Base-by-base conservation (phyloP, 1,284 basidiomycete genomes). In the Malassezia arunalokei region DNA sequence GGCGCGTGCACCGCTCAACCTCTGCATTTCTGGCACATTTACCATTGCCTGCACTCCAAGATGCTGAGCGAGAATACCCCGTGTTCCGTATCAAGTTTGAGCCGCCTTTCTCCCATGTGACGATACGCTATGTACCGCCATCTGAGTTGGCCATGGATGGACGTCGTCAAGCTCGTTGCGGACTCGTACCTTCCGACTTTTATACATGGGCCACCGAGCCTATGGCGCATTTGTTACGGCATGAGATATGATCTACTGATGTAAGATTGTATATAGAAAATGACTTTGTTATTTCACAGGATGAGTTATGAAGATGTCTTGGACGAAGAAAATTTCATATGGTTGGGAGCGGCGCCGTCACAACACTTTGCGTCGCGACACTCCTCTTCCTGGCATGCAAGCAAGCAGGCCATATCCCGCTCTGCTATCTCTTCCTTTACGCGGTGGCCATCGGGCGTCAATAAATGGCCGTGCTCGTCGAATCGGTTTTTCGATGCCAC, bases 321-420 rank as follows among this genome's bases (percentile, higher is more conserved):
- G 33, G 11, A 11, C 11, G 33, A 35, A 35, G 33, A 35, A 15
- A 5, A 15, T 15, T 12, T 35, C 33, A 24, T 4, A 24, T 24
- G 20, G 20, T 24, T 24, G 20, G 20, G 43, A 5, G 33, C 33
- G 6, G 35, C 28, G 17, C n/a, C 14, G 6, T 30, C 37, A 51
- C 69, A 72, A 49, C 69, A 72, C 15, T 57, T 54, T 7, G 60
- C 61, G 0, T 58, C 63, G 33, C 58, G 57, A 43, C 69, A 71
- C 38, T 63, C 67, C 37, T 71, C 62, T 9, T 47, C 37, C 3
- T 66, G 64, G 43, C 70, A 73, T 2, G 61, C 51, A 32, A 73
- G 58, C 31, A 73, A 46, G 50, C 70, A 73, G 28, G 64, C 62
- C 1, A 60, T 62, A 12, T 65, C 64, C 3, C 58, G 52, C 45